Percentiles rank a stretch among this genome's conserved stretches.
These are phyloP conservation scores for Circinella umbellata DNA, from an alignment of 371 early-diverging fungal species.

Conservation along the genomic window DNA sequence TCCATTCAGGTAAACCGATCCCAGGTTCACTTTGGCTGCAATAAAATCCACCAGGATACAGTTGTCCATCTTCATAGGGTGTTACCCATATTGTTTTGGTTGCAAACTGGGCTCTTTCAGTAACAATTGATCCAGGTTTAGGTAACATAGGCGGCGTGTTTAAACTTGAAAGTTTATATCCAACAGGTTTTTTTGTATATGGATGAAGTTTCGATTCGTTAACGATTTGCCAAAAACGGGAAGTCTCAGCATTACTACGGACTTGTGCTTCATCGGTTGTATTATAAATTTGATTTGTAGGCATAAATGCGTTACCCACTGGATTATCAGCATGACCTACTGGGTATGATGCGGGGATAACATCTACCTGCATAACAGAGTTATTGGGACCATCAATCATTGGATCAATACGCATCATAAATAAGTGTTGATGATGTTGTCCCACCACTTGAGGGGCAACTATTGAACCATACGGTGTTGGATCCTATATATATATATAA, in stretches of 20 bases:
- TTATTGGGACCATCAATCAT: slow-evolving; percentile 49
- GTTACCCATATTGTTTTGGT: slow-evolving; percentile 54
- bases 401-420: slow-evolving; percentile 52
- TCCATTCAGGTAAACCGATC: slow-evolving; percentile 39
- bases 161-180: slow-evolving; percentile 38
- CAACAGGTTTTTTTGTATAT: slow-evolving; percentile 38
- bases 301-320: slow-evolving; percentile 44
- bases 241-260: slow-evolving; percentile 23
- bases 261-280: slow-evolving; percentile 38
- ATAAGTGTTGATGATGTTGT: slow-evolving; percentile 54
- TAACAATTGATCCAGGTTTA: slow-evolving; percentile 43
- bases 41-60: slow-evolving; percentile 53
- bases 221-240: slow-evolving; percentile 48
- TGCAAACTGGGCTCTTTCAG: slow-evolving; percentile 46
- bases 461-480: slow-evolving; percentile 41
- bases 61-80: slow-evolving; percentile 42
- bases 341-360: slow-evolving; percentile 30
- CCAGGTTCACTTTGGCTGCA: slow-evolving; percentile 40
- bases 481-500: slow-evolving; percentile 3
- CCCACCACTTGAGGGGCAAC: slow-evolving; percentile 53
- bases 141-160: slow-evolving; percentile 41
- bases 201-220: slow-evolving; percentile 41
- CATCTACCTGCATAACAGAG: slow-evolving; percentile 39
- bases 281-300: slow-evolving; percentile 30
- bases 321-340: slow-evolving; percentile 45